These are phyloP conservation scores for Monosporozyma servazzii DNA, from an alignment of 805 yeast genomes.

Conservation along the genomic window DNA sequence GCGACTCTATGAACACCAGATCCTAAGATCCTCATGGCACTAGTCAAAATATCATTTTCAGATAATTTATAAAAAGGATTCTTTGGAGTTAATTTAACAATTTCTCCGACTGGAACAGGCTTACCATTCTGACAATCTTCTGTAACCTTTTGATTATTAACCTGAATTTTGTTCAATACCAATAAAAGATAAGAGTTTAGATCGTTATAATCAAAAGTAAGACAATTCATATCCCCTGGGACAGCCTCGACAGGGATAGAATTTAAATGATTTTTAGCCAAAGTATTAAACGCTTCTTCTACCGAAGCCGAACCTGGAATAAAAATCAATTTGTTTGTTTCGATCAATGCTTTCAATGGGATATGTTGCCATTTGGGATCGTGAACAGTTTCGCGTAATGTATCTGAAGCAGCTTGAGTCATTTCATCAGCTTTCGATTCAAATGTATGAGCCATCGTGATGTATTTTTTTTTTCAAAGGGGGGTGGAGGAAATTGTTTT, in stretches of 20 bases:
- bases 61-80: slow-evolving; percentile 78
- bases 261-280: slow-evolving; percentile 65
- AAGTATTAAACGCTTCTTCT: slow-evolving; percentile 78
- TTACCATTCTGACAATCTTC: slow-evolving; percentile 73
- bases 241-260: slow-evolving; percentile 69
- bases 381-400: background rate
- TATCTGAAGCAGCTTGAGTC: slow-evolving; percentile 1
- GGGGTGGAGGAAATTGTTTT: background rate
- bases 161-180: slow-evolving; percentile 63
- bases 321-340: slow-evolving; percentile 63
- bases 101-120: slow-evolving; percentile 86
- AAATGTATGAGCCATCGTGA: background rate
- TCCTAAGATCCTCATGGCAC: slow-evolving; percentile 82
- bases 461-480: background rate
- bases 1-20: slow-evolving; percentile 93
- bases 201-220: slow-evolving; percentile 88
- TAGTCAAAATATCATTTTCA: slow-evolving; percentile 56
- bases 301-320: slow-evolving; percentile 63
- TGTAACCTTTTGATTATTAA: slow-evolving; percentile 27
- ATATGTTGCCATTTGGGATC: slow-evolving; percentile 59
- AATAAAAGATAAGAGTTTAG: slow-evolving; percentile 76
- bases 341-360: slow-evolving; percentile 63
- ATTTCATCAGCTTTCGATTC: background rate
- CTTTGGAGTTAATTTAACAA: slow-evolving; percentile 73
- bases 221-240: slow-evolving; percentile 53